A percentile compares a stretch with the other conserved stretches of the same genome.
phyloP scores from a whole-genome alignment of 225 moss, liverwort and hornwort species.

The Pseudoscleropodium purum region DNA sequence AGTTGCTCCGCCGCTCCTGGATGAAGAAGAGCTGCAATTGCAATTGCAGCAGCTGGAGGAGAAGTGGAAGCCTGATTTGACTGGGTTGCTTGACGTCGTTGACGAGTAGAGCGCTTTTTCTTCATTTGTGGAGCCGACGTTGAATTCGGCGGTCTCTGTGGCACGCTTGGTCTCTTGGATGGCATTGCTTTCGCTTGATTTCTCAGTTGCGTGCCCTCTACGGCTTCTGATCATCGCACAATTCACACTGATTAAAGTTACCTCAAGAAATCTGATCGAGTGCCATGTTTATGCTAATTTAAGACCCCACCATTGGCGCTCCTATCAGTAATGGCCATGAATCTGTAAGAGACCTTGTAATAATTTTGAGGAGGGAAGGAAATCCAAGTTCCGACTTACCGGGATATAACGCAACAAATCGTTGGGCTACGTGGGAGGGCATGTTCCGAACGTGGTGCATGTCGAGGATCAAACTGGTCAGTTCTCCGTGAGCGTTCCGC shows the following conservation, averaged over 20 bases:
- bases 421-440: background rate
- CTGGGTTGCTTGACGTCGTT: background rate
- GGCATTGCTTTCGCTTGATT: background rate
- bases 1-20: background rate
- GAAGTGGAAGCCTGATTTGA: background rate
- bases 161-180: background rate
- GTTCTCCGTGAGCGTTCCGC: background rate
- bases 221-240: background rate
- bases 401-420: background rate
- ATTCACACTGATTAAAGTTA: background rate
- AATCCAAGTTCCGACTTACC: background rate
- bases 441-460: slow-evolving; percentile 7
- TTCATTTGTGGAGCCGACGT: background rate
- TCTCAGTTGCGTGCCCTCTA: background rate
- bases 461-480: background rate
- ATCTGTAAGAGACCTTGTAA: background rate
- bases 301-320: too few relatives aligned
- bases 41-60: background rate
- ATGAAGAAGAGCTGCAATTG: background rate
- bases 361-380: too few relatives aligned
- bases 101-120: background rate
- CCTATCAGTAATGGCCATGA: background rate
- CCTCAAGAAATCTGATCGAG: background rate
- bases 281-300: too few relatives aligned
- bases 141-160: background rate